These are phyloP conservation scores for Clonostachys chloroleuca DNA, from an alignment of 2,329 filamentous ascomycete genomes.

Conservation along the genomic window DNA sequence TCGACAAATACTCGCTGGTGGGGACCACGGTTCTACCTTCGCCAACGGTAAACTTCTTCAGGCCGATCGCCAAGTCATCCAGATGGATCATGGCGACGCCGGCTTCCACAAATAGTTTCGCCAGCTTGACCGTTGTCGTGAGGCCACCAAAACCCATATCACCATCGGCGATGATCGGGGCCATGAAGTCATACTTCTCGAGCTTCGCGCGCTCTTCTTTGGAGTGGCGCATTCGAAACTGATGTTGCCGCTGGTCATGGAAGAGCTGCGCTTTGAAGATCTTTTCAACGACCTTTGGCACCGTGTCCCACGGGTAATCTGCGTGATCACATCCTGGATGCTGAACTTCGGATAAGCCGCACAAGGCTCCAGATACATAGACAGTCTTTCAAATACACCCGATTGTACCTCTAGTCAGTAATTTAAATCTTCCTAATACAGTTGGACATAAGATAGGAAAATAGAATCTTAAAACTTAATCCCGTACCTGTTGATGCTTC, in stretches of 20 bases:
- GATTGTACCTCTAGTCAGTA: neutral
- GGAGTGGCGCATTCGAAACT: constrained; percentile 23
- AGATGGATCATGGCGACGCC: constrained; percentile 37
- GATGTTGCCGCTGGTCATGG: constrained; percentile 31
- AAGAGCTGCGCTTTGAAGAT: constrained; percentile 32
- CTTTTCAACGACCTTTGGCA: constrained; percentile 31
- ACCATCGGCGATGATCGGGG: constrained; percentile 32
- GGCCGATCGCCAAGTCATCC: constrained; percentile 33
- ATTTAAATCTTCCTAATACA: neutral
- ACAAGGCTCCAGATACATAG: constrained; percentile 32
- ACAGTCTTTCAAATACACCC: constrained; percentile 13
- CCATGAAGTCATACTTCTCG: constrained; percentile 30
- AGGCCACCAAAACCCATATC: constrained; percentile 36
- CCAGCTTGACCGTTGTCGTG: constrained; percentile 32
- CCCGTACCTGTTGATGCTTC: constrained; percentile 19
- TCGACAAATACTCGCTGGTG: constrained; percentile 27
- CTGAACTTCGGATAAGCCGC: constrained; percentile 26
- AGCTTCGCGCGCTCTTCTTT: constrained; percentile 19
- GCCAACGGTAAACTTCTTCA: constrained; percentile 36
- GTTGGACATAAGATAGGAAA: no score
- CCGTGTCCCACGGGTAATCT: constrained; percentile 35
- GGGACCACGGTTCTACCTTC: constrained; percentile 31
- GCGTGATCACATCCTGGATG: constrained; percentile 31
- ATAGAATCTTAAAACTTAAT: neutral
- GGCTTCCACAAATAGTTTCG: constrained; percentile 30